Percentiles rank a stretch among this genome's conserved stretches.
These are phyloP conservation scores for Sarocladium strictum DNA, from an alignment of 2,329 filamentous ascomycete species.

Conservation along the genomic window DNA sequence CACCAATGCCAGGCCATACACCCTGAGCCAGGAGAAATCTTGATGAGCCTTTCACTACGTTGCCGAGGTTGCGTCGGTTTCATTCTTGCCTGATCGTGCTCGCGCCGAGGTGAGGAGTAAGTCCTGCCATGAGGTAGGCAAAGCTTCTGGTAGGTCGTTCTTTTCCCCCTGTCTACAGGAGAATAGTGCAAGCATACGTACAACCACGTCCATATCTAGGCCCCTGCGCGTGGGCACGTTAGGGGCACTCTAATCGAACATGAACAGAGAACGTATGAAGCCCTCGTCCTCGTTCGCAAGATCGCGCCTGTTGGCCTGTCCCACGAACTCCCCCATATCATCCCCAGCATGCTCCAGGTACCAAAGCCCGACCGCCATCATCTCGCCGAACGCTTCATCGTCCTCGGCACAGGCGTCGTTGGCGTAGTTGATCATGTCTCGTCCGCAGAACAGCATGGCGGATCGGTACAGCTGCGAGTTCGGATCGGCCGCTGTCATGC, in stretches of 20 bases:
- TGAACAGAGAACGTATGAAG: conserved; percentile 9
- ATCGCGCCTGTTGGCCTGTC: neutral
- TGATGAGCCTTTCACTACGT: too few species aligned
- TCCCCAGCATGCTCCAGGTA: conserved; percentile 10
- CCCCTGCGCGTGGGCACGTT: too few species aligned
- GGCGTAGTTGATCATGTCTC: conserved; percentile 8
- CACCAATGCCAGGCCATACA: too few species aligned
- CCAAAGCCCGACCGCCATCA: conserved; percentile 3
- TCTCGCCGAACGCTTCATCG: neutral
- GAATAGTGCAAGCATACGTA: too few species aligned
- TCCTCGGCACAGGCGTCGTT: conserved; percentile 9
- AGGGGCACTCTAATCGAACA: conserved; percentile 9
- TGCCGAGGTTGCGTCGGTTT: too few species aligned
- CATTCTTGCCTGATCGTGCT: too few species aligned
- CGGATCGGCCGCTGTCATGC: conserved; percentile 3
- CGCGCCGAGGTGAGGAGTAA: too few species aligned
- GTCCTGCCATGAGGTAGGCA: too few species aligned
- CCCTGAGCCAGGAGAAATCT: too few species aligned
- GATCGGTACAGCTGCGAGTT: conserved; percentile 9
- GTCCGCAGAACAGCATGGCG: conserved; percentile 7
- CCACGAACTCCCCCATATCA: conserved; percentile 7
- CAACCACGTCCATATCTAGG: too few species aligned
- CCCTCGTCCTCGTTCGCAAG: conserved; percentile 10
- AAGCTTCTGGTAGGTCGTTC: too few species aligned
- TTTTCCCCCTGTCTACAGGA: too few species aligned